Evolutionary conservation across 164 flowering plant species (phyloP), one percentile per base, ranked within the genome.

Genomic region (Sedum album): DNA sequence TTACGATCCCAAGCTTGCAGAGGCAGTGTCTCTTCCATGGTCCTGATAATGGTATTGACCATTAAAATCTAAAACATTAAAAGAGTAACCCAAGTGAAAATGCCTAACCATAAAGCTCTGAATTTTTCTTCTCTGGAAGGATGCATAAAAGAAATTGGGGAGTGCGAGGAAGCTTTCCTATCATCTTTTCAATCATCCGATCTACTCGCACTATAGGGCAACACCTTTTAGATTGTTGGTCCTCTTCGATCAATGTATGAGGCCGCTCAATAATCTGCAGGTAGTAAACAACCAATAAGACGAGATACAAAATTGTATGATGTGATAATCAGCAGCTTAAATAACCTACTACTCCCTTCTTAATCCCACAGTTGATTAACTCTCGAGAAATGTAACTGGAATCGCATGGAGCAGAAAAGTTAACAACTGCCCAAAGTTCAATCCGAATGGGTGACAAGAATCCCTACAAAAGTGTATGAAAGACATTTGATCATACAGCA

Each of bases 1-100:
- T 89, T 49, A 76, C 73, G 62, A 90, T 76, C 31, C 94, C 96
- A 69, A 75, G 42, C 18, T 84, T 86, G 77, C 76, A 55, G n/a
- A 92, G 86, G 77, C 85, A 69, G 65, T 76, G 86, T 76, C 75
- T 87, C 83, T 92, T 92, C 98, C 98, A 92, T 46, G 98, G 98
- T 11, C 96, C 97, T 87, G 30, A 71, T 36, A 77, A 68, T 65
- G 26, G 1, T 42, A 72, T 49, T 28, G 9, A 25, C 35, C 69
- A 18, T 39, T 30, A 65, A 23, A 2, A 38, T 11, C 67, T 36
- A 11, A 65, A 38, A 35, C n/a, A 4, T 38, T 28, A 33, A 18
- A 38, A 1, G 7, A 57, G 7, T 57, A 17, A 68, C 28, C 31
- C 28, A 18, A 41, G 13, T 31, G 62, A 48, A 76, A 51, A 70